Evolutionary conservation across 345 rosid species (phyloP), one percentile per base, ranked within the genome.

Genomic region (Citrus sinensis): DNA sequence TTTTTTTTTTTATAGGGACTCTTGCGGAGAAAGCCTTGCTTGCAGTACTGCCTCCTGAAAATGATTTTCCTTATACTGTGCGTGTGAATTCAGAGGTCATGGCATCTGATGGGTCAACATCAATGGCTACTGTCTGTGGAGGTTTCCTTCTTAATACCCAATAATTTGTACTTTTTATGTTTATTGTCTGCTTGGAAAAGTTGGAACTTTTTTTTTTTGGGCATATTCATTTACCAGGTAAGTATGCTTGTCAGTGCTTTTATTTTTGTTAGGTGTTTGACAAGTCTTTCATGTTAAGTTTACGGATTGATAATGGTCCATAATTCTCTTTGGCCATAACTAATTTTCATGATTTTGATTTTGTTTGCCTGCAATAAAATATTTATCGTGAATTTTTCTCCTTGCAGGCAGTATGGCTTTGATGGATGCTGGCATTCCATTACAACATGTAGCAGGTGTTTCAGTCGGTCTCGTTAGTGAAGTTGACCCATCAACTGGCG

Each of bases 71-170:
- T 5, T 96, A 88, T 83, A 86, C 97, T 37, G 89, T 96, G 49
- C 97, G 98, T 62, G 79, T 96, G 76, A 96, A 92, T 82, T 94
- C 99, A 25, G 98, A 96, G 86, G 98, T 96, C 66, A 94, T 94
- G 99, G 92, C 97, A 68, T 96, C 99, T 66, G 99, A 96, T 88
- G 99, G 99, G 78, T 96, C 99, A 71, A 96, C 98, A 60, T 94
- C 99, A 46, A 96, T 96, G 99, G 99, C 99, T 71, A 86, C 93
- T 35, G 98, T 96, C 56, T 96, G 98, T 79, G 99, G 97, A 90
- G 97, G 99, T 94, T 88, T 66, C 64, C 13, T 11, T 77, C 78
- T 83, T 55, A 51, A 16, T 54, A 1, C 51, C 14, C 39, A 78
- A 24, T 34, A 61, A 27, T 70, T 32, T 54, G 25, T 27, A 56